Percentiles rank a stretch among this genome's conserved stretches.
Evolutionary conservation across 768 basidiomycete genomes (phyloP).

Genomic region (Rhodotorula babjevae): DNA sequence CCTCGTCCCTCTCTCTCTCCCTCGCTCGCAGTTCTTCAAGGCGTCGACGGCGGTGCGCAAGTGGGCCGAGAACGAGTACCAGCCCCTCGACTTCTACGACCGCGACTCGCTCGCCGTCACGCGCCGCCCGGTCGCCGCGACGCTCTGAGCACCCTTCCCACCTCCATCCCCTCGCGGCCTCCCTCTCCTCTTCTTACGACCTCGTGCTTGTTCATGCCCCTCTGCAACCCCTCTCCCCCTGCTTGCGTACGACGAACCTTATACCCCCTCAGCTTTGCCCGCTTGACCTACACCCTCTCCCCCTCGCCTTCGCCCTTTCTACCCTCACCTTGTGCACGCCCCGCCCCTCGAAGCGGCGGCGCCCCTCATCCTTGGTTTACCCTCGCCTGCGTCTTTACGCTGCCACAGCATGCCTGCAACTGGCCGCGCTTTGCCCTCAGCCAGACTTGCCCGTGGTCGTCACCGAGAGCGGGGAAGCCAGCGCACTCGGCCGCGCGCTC

Average conservation of each 20-base stretch:
- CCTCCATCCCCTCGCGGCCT: not conserved
- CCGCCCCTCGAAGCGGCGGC: too few relatives aligned
- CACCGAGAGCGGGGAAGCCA: not conserved
- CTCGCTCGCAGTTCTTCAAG: constrained; percentile 60
- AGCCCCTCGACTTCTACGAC: constrained; percentile 3
- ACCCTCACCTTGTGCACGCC: too few relatives aligned
- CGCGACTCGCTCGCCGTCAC: not conserved
- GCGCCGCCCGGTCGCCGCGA: not conserved
- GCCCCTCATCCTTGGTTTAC: too few relatives aligned
- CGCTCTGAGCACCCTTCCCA: not conserved
- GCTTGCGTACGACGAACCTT: too few relatives aligned
- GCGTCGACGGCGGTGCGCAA: constrained; percentile 75
- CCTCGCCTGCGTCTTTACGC: too few relatives aligned
- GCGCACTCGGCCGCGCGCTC: too few relatives aligned
- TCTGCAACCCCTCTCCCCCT: not conserved
- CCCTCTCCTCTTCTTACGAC: not conserved
- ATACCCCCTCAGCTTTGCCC: too few relatives aligned
- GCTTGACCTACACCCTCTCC: too few relatives aligned
- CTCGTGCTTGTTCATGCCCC: not conserved
- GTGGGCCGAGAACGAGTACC: constrained; percentile 71
- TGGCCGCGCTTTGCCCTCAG: too few relatives aligned
- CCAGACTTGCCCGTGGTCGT: too few relatives aligned
- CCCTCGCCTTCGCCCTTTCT: too few relatives aligned
- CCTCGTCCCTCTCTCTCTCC: not conserved
- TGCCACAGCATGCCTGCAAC: too few relatives aligned